Conservation (phyloP, 371 early-diverging fungal genomes). For the Chytridiales sp. region DNA sequence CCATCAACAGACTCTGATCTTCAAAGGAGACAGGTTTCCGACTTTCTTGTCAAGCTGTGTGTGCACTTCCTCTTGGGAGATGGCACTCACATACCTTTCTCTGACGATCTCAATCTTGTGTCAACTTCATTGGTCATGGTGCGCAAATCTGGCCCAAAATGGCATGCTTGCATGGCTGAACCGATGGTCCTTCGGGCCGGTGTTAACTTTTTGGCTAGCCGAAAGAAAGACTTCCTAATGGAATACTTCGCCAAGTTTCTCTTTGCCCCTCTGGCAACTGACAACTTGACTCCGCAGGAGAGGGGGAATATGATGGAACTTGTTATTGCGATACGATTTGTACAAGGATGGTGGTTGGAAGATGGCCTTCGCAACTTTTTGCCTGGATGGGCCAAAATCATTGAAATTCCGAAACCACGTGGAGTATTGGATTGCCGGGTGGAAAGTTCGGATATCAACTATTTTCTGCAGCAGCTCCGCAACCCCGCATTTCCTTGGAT, state of each 20-base stretch:
- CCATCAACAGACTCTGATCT: background rate
- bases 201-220: conserved; percentile 17
- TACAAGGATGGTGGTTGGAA: conserved; percentile 31
- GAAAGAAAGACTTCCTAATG: conserved; percentile 7
- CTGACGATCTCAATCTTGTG: conserved; percentile 23
- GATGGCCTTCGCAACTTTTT: conserved; percentile 16
- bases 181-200: conserved; percentile 23
- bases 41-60: conserved; percentile 18
- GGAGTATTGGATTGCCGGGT: conserved; percentile 27
- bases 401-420: conserved; percentile 17
- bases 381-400: conserved; percentile 21
- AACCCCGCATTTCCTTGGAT: conserved; percentile 14
- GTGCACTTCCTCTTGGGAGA: conserved; percentile 17
- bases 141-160: background rate
- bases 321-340: conserved; percentile 27
- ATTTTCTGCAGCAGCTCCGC: conserved; percentile 22
- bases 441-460: conserved; percentile 6
- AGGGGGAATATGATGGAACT: conserved; percentile 25
- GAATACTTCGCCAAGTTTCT: conserved; percentile 23
- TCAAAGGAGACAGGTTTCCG: conserved; percentile 8
- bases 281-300: conserved; percentile 20
- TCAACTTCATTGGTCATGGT: conserved; percentile 25
- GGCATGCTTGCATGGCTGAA: conserved; percentile 20
- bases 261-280: conserved; percentile 13
- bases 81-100: conserved; percentile 1